Evolutionary conservation across 2,329 filamentous ascomycete genomes (phyloP).

Genomic region (Arachnopeziza araneosa): DNA sequence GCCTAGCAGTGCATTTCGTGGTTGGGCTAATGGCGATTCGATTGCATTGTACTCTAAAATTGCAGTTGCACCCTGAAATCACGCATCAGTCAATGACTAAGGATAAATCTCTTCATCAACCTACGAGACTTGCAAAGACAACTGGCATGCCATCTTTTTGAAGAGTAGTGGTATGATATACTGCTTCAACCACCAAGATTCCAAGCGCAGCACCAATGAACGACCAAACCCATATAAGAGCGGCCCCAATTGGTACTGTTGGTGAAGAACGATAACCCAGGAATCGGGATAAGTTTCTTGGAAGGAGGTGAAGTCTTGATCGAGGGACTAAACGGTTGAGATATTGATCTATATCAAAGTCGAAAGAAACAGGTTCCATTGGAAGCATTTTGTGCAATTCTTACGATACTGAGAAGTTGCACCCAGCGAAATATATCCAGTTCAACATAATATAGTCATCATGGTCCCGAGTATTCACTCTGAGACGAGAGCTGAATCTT

Average conservation of each 20-base stretch:
- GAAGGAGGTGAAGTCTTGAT: conserved; percentile 59
- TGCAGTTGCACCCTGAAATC: conserved; percentile 56
- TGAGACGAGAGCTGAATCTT: neutral
- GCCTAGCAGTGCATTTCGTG: conserved; percentile 63
- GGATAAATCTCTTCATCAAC: conserved; percentile 27
- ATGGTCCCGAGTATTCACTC: neutral
- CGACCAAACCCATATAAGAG: conserved; percentile 56
- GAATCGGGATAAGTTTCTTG: conserved; percentile 60
- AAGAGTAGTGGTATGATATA: conserved; percentile 49
- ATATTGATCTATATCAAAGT: conserved; percentile 70
- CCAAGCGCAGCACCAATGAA: conserved; percentile 60
- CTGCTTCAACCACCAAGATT: conserved; percentile 53
- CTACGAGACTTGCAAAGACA: conserved; percentile 66
- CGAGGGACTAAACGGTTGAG: conserved; percentile 65
- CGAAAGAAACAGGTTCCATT: neutral
- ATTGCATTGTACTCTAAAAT: conserved; percentile 71
- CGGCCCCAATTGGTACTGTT: conserved; percentile 44
- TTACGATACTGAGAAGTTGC: neutral
- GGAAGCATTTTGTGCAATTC: neutral
- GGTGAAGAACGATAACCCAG: conserved; percentile 53
- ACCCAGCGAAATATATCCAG: neutral
- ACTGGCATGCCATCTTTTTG: conserved; percentile 47
- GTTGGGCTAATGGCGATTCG: conserved; percentile 67
- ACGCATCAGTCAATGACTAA: neutral
- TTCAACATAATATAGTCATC: neutral